Evolutionary conservation across 129 eudicot genomes (phyloP).

Genomic region (Mikania micrantha): DNA sequence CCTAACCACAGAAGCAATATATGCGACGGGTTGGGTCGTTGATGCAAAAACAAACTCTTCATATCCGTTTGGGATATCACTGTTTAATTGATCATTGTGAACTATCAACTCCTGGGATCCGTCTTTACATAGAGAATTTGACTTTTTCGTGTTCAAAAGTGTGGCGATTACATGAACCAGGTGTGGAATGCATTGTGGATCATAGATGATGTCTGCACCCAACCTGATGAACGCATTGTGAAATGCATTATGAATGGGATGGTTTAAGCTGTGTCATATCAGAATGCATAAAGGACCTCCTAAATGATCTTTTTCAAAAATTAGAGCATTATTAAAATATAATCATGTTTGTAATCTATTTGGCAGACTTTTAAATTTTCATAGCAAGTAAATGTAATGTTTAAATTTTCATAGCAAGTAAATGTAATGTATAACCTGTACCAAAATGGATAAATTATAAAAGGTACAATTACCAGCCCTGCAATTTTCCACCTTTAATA

Average conservation of each 20-base stretch:
- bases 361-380: not conserved
- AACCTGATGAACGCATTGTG: too few relatives aligned
- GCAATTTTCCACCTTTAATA: not conserved
- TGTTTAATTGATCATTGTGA: not conserved
- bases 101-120: not conserved
- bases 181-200: slow-evolving; percentile 82
- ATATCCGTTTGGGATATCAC: not conserved
- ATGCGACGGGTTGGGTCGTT: slow-evolving; percentile 45
- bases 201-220: slow-evolving; percentile 86
- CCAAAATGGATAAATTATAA: too few relatives aligned
- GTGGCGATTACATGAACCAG: slow-evolving; percentile 55
- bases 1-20: slow-evolving; percentile 78
- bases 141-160: slow-evolving; percentile 38
- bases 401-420: not conserved
- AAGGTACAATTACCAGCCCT: not conserved
- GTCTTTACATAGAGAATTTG: slow-evolving; percentile 3
- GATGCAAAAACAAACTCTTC: slow-evolving; percentile 21
- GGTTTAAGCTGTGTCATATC: not conserved
- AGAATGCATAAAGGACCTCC: not conserved
- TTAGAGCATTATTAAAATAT: not conserved
- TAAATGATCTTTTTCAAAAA: not conserved
- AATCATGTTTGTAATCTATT: not conserved
- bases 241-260: not conserved
- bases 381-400: not conserved
- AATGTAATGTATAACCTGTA: not conserved